These are phyloP conservation scores for Alternaria novae-zelandiae DNA, from an alignment of 2,329 filamentous ascomycete species.

Conservation along the genomic window DNA sequence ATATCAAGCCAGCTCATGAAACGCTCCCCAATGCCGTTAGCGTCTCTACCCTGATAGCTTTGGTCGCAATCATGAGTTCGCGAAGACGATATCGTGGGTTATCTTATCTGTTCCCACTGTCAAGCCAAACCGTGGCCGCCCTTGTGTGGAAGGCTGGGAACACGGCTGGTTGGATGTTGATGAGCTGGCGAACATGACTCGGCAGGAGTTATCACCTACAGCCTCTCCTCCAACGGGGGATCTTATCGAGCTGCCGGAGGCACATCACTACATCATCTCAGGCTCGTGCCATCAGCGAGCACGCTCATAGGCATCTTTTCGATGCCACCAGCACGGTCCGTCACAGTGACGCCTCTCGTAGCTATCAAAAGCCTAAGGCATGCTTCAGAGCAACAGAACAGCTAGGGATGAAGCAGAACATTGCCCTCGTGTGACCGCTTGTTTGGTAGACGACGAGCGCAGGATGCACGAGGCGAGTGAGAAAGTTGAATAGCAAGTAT, in stretches of 20 bases:
- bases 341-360: constrained; percentile 27
- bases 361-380: constrained; percentile 25
- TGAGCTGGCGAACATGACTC: constrained; percentile 30
- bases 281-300: constrained; percentile 17
- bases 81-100: not conserved
- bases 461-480: constrained; percentile 20
- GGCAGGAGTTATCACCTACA: constrained; percentile 5
- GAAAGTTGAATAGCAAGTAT: constrained; percentile 20
- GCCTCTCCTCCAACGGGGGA: constrained; percentile 5
- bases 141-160: constrained; percentile 15
- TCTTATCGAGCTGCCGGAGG: constrained; percentile 9
- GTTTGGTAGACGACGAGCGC: constrained; percentile 5
- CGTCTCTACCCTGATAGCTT: not conserved
- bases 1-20: not conserved
- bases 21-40: not conserved
- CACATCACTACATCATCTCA: constrained; percentile 12
- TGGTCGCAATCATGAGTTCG: not conserved
- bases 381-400: constrained; percentile 1
- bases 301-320: constrained; percentile 19
- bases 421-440: not conserved
- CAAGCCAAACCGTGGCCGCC: constrained; percentile 17
- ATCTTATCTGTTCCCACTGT: constrained; percentile 11
- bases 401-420: constrained; percentile 1
- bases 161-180: constrained; percentile 11
- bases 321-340: constrained; percentile 17